Conservation (phyloP, 1,139 yeast genomes). For the Suhomyces guaymorum region DNA sequence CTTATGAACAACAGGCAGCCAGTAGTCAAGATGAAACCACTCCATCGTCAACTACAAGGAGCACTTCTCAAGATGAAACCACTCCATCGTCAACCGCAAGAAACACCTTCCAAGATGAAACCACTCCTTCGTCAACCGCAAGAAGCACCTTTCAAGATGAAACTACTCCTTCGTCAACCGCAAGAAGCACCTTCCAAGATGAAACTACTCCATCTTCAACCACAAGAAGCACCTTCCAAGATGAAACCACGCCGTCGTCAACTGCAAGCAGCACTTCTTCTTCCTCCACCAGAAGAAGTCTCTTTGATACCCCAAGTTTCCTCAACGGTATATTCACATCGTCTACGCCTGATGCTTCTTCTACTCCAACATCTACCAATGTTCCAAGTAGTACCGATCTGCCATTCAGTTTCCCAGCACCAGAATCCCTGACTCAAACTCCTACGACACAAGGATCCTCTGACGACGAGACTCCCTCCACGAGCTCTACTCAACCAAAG, state of each 20-base stretch:
- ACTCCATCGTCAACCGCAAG: neutral
- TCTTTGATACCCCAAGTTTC: conserved; percentile 2
- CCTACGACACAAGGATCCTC: neutral
- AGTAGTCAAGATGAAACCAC: neutral
- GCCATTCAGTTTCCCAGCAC: neutral
- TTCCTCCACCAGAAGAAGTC: conserved; percentile 3
- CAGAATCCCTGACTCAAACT: neutral
- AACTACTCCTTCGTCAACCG: too few relatives aligned
- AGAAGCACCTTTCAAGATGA: too few relatives aligned
- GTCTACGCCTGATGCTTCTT: neutral
- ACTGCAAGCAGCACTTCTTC: conserved; percentile 1
- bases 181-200: too few relatives aligned
- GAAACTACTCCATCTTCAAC: too few relatives aligned
- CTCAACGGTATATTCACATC: conserved; percentile 1
- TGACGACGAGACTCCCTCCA: neutral
- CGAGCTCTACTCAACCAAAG: neutral
- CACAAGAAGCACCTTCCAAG: too few relatives aligned
- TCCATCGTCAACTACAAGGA: too few relatives aligned
- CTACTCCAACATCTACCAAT: neutral
- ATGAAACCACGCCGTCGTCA: too few relatives aligned
- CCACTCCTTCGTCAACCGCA: too few relatives aligned
- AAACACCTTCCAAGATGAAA: neutral
- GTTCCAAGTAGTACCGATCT: neutral
- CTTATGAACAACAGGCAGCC: too few relatives aligned
- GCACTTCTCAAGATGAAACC: too few relatives aligned